A percentile compares a stretch with the other conserved stretches of the same genome.
phyloP scores from a whole-genome alignment of 306 rosid species.

The Cucumis sativus region Cucumber_9930_V3 NC_026655.2:17425001-17425500 shows the following conservation, averaged over 20 bases:
- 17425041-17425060: conserved; percentile 21
- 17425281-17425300: conserved; percentile 23
- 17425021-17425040: conserved; percentile 27
- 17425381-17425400: conserved; percentile 22
- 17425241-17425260: conserved; percentile 25
- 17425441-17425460: conserved; percentile 35
- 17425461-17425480: conserved; percentile 56
- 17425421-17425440: conserved; percentile 35
- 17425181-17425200: conserved; percentile 29
- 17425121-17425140: conserved; percentile 25
- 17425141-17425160: conserved; percentile 37
- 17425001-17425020: conserved; percentile 28
- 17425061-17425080: conserved; percentile 23
- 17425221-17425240: conserved; percentile 23
- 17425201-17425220: conserved; percentile 25
- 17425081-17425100: conserved; percentile 24
- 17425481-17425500: conserved; percentile 61
- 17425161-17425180: conserved; percentile 28
- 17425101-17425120: conserved; percentile 27
- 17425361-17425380: conserved; percentile 25
- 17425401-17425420: conserved; percentile 17
- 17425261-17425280: conserved; percentile 16
- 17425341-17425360: conserved; percentile 24
- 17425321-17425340: conserved; percentile 17
- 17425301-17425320: conserved; percentile 30